These are phyloP conservation scores for Fusarium graminum DNA, from an alignment of 2,329 filamentous ascomycete genomes.

Conservation along the genomic window DNA sequence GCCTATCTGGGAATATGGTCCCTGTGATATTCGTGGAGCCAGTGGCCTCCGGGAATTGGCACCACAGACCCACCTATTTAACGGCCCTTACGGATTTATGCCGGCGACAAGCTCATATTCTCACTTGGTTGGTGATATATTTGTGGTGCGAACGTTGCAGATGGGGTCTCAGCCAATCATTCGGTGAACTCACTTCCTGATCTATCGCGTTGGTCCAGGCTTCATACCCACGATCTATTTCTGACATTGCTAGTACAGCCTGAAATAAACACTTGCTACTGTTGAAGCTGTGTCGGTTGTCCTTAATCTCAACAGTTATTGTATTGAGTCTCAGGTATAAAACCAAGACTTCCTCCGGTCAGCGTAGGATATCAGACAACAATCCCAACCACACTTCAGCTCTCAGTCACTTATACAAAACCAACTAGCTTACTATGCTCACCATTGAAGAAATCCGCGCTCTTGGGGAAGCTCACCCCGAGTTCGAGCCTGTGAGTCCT, in stretches of 20 bases:
- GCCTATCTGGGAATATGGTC: constrained; percentile 17
- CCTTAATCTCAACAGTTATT: constrained; percentile 11
- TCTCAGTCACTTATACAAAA: no score
- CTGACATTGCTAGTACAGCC: not conserved
- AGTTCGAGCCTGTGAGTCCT: constrained; percentile 34
- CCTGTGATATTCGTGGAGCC: constrained; percentile 22
- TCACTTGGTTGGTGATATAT: constrained; percentile 14
- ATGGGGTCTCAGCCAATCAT: constrained; percentile 17
- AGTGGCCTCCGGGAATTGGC: constrained; percentile 18
- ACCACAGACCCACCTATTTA: constrained; percentile 16
- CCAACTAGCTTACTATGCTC: constrained; percentile 37
- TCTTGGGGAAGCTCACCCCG: constrained; percentile 38
- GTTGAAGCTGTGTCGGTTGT: not conserved
- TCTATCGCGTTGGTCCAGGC: not conserved
- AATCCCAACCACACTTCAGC: not conserved
- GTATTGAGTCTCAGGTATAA: constrained; percentile 12
- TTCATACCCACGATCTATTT: not conserved
- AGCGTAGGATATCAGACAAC: not conserved
- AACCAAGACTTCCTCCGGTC: not conserved
- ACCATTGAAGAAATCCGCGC: constrained; percentile 45
- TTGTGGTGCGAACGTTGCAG: not conserved
- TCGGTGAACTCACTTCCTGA: not conserved
- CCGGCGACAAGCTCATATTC: constrained; percentile 18
- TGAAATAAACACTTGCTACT: not conserved
- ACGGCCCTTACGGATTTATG: constrained; percentile 24